Percentiles rank a stretch among this genome's conserved stretches.
Evolutionary conservation across 2,329 filamentous ascomycete genomes (phyloP).

Genomic region (Ophiostoma montium): DNA sequence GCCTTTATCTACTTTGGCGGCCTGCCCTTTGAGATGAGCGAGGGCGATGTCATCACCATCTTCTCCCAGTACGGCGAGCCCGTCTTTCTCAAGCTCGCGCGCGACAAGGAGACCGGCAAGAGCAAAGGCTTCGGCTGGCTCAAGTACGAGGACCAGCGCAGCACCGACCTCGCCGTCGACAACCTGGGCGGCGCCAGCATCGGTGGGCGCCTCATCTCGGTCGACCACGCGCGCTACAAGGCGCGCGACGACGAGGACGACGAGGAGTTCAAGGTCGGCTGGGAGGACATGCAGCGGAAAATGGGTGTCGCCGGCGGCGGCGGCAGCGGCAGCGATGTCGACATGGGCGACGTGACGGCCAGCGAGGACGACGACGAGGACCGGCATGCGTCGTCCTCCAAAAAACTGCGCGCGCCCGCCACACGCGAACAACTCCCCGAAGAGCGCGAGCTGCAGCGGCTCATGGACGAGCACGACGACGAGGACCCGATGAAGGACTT

Average conservation of each 20-base stretch:
- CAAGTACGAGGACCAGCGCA: slow-evolving; percentile 96
- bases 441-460: slow-evolving; percentile 60
- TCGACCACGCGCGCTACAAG: slow-evolving; percentile 92
- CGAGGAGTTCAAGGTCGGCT: slow-evolving; percentile 43
- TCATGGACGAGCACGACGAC: slow-evolving; percentile 74
- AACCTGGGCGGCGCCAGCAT: slow-evolving; percentile 82
- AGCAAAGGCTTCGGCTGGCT: slow-evolving; percentile 90
- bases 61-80: slow-evolving; percentile 97
- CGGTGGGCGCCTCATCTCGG: slow-evolving; percentile 63
- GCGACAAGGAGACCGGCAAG: slow-evolving; percentile 94
- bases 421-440: slow-evolving; percentile 56
- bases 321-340: slow-evolving; percentile 25
- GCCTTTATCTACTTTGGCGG: slow-evolving; percentile 95
- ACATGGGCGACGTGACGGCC: slow-evolving; percentile 29
- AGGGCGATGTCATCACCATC: slow-evolving; percentile 90
- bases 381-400: slow-evolving; percentile 27
- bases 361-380: slow-evolving; percentile 19
- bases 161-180: slow-evolving; percentile 89
- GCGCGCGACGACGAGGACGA: slow-evolving; percentile 62
- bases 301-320: slow-evolving; percentile 24
- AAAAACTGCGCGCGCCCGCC: background rate
- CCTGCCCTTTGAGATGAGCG: slow-evolving; percentile 78
- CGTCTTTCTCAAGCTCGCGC: slow-evolving; percentile 77
- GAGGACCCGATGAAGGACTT: slow-evolving; percentile 97
- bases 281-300: slow-evolving; percentile 43